phyloP scores from a whole-genome alignment of 2,329 filamentous ascomycete species.

The Arthrobotrys megalospora region DNA sequence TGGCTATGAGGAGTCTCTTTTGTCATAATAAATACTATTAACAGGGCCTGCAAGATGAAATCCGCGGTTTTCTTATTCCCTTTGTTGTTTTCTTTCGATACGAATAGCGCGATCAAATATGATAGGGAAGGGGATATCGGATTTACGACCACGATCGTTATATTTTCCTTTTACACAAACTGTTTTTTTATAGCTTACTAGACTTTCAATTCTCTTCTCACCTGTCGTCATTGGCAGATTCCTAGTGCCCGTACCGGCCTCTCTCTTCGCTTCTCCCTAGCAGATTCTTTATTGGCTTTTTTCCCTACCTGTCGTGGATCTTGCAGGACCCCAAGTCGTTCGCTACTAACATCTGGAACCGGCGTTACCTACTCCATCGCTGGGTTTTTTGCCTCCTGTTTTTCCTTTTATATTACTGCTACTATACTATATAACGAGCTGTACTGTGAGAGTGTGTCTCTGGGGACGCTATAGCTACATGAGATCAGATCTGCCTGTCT shows the following conservation, averaged over 20 bases:
- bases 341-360: slow-evolving; percentile 35
- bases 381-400: slow-evolving; percentile 4
- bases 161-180: slow-evolving; percentile 25
- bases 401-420: slow-evolving; percentile 17
- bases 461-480: slow-evolving; percentile 18
- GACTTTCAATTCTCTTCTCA: slow-evolving; percentile 37
- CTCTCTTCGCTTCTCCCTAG: slow-evolving; percentile 6
- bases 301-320: slow-evolving; percentile 28
- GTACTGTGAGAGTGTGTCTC: neutral
- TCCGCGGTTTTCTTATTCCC: slow-evolving; percentile 27
- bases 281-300: neutral
- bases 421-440: slow-evolving; percentile 13
- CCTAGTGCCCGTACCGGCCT: neutral
- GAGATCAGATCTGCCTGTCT: slow-evolving; percentile 11
- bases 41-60: slow-evolving; percentile 50
- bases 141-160: slow-evolving; percentile 56
- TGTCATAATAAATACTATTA: slow-evolving; percentile 57
- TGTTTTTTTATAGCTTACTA: slow-evolving; percentile 44
- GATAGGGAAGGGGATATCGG: slow-evolving; percentile 28
- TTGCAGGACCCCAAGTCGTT: slow-evolving; percentile 48
- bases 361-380: slow-evolving; percentile 25
- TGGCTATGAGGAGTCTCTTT: slow-evolving; percentile 57
- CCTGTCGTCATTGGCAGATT: slow-evolving; percentile 38
- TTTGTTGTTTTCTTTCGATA: slow-evolving; percentile 27
- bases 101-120: slow-evolving; percentile 41